Evolutionary conservation across 495 filamentous ascomycete species (phyloP).

Genomic region (Thozetella sp.): DNA sequence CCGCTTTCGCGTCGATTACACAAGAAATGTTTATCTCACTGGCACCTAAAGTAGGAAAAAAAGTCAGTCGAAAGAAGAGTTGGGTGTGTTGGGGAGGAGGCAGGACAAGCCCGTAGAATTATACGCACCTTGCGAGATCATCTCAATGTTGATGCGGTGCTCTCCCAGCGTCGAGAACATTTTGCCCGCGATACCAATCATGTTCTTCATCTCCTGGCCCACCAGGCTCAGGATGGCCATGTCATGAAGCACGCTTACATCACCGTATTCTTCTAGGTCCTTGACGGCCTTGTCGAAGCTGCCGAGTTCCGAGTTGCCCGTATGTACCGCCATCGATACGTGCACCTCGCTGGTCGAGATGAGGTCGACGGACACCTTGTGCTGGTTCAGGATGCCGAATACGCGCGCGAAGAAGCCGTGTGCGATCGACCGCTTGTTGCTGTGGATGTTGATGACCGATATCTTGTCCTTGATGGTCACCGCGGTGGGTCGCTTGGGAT

Average conservation of each 20-base stretch:
- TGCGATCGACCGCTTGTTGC: slow-evolving; percentile 73
- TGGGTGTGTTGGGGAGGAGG: neutral
- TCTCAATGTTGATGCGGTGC: slow-evolving; percentile 89
- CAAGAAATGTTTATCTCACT: slow-evolving; percentile 99
- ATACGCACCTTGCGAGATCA: slow-evolving; percentile 89
- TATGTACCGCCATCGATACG: slow-evolving; percentile 93
- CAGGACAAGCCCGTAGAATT: slow-evolving; percentile 7
- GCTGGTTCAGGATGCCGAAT: slow-evolving; percentile 80
- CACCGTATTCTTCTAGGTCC: slow-evolving; percentile 76
- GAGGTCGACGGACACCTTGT: slow-evolving; percentile 83
- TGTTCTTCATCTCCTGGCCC: slow-evolving; percentile 92
- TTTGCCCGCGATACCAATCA: slow-evolving; percentile 84
- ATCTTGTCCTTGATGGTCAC: slow-evolving; percentile 96
- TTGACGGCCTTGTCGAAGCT: slow-evolving; percentile 67
- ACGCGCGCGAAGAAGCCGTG: slow-evolving; percentile 93
- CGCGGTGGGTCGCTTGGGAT: slow-evolving; percentile 69
- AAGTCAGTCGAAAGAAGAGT: neutral
- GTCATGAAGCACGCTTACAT: slow-evolving; percentile 78
- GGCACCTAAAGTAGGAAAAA: slow-evolving; percentile 59
- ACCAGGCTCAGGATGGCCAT: slow-evolving; percentile 95
- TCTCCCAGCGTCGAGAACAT: slow-evolving; percentile 92
- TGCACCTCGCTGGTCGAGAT: slow-evolving; percentile 95
- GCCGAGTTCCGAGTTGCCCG: slow-evolving; percentile 63
- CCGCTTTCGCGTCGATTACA: slow-evolving; percentile 89
- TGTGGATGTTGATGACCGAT: slow-evolving; percentile 91